Conservation (phyloP, 495 filamentous ascomycete species). For the Penicillium odoratum region DNA sequence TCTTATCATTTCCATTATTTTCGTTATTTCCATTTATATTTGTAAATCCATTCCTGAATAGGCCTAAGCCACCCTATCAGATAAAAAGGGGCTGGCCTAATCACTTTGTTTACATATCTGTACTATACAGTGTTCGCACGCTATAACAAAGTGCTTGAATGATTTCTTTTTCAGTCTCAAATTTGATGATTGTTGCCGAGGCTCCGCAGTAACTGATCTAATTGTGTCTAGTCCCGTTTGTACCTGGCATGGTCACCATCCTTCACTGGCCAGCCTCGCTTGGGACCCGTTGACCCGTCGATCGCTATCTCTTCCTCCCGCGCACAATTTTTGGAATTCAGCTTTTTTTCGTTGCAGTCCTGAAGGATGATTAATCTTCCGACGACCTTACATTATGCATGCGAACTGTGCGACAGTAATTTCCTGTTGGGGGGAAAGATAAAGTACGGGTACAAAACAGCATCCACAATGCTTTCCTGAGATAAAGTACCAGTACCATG, state of each 20-base stretch:
- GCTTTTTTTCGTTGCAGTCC: not conserved
- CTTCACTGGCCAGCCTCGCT: slow-evolving; percentile 16
- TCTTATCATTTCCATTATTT: not conserved
- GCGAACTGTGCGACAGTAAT: slow-evolving; percentile 11
- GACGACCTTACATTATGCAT: slow-evolving; percentile 18
- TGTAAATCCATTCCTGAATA: not conserved
- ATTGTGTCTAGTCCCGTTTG: slow-evolving; percentile 9
- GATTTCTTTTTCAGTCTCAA: not conserved
- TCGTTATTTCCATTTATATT: no score
- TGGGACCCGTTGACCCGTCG: slow-evolving; percentile 17
- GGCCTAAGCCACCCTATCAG: not conserved
- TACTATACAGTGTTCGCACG: not conserved
- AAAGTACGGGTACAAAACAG: not conserved
- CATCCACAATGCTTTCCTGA: not conserved
- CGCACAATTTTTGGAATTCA: slow-evolving; percentile 3
- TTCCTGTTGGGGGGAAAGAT: slow-evolving; percentile 1
- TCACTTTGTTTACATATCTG: not conserved
- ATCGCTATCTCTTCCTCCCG: slow-evolving; percentile 29
- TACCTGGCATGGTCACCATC: slow-evolving; percentile 14
- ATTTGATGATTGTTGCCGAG: slow-evolving; percentile 3
- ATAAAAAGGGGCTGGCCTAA: not conserved
- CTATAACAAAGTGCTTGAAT: no score
- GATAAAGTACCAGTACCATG: not conserved
- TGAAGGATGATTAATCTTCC: slow-evolving; percentile 3
- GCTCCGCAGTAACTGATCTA: slow-evolving; percentile 3